Percentiles rank a stretch among this genome's conserved stretches.
phyloP scores from a whole-genome alignment of 1,139 yeast genomes.

The Williopsis jadinii region DNA sequence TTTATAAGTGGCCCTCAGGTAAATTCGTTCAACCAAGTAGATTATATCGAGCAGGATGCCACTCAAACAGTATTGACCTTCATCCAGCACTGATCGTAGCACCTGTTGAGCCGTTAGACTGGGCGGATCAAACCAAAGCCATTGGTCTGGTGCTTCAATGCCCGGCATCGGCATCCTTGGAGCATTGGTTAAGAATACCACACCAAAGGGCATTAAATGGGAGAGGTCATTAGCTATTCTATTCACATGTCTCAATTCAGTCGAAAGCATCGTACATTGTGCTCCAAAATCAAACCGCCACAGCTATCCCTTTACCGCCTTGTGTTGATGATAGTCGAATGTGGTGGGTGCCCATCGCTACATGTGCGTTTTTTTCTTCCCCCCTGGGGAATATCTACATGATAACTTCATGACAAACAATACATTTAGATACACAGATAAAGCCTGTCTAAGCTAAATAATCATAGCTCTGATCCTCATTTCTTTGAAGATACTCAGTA shows the following conservation, averaged over 20 bases:
- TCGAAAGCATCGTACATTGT: too few species aligned
- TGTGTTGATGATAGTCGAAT: too few species aligned
- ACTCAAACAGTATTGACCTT: constrained; percentile 9
- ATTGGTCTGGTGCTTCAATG: constrained; percentile 32
- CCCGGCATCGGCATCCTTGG: constrained; percentile 31
- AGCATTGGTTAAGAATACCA: constrained; percentile 33
- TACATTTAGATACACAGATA: too few species aligned
- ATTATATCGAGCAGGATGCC: constrained; percentile 30
- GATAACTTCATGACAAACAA: too few species aligned
- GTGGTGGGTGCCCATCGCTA: too few species aligned
- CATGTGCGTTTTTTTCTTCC: not conserved
- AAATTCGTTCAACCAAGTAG: constrained; percentile 34
- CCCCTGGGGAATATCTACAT: too few species aligned
- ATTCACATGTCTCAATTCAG: not conserved
- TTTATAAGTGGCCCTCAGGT: constrained; percentile 40
- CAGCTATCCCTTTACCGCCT: too few species aligned
- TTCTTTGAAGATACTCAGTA: constrained; percentile 75
- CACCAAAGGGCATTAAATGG: constrained; percentile 41
- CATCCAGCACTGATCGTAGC: constrained; percentile 6
- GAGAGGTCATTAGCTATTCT: constrained; percentile 34
- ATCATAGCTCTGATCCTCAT: constrained; percentile 68
- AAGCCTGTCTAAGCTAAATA: constrained; percentile 48
- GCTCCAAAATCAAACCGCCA: too few species aligned
- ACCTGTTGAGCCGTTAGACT: constrained; percentile 16
- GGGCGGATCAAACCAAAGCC: constrained; percentile 50